A percentile compares a stretch with the other conserved stretches of the same genome.
Evolutionary conservation across 768 basidiomycete species (phyloP).

Genomic region (Suillus luteus): DNA sequence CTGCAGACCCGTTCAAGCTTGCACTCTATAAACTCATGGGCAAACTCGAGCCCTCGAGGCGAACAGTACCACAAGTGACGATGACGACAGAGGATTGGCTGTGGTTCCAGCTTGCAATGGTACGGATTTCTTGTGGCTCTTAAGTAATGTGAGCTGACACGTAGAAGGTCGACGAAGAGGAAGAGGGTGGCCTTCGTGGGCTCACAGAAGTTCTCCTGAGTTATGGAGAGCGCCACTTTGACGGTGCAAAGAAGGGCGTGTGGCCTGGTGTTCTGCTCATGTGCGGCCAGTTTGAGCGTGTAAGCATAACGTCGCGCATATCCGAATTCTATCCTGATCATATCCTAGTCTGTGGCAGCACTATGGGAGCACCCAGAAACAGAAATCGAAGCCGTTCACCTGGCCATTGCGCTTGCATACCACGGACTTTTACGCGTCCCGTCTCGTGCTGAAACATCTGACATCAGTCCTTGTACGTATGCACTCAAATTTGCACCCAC

Average conservation of each 20-base stretch:
- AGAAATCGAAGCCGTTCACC: slow-evolving; percentile 92
- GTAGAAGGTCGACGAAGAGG: slow-evolving; percentile 74
- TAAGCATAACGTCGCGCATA: slow-evolving; percentile 35
- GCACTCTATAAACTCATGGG: slow-evolving; percentile 96
- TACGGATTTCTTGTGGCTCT: slow-evolving; percentile 26
- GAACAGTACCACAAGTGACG: slow-evolving; percentile 83
- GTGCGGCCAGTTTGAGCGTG: slow-evolving; percentile 94
- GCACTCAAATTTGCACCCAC: not conserved
- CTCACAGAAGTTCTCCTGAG: slow-evolving; percentile 75
- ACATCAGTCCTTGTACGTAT: slow-evolving; percentile 76
- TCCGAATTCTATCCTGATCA: not conserved
- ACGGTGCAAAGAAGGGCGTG: slow-evolving; percentile 62
- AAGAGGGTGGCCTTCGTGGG: slow-evolving; percentile 71
- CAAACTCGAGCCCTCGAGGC: slow-evolving; percentile 78
- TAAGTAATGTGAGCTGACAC: slow-evolving; percentile 4
- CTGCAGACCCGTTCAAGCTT: slow-evolving; percentile 93
- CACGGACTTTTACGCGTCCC: slow-evolving; percentile 90
- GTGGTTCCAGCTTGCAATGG: slow-evolving; percentile 95
- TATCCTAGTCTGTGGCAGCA: slow-evolving; percentile 80
- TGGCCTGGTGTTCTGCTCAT: slow-evolving; percentile 87
- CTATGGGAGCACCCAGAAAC: slow-evolving; percentile 86
- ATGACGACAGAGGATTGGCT: slow-evolving; percentile 97
- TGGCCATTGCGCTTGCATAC: slow-evolving; percentile 89
- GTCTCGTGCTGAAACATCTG: slow-evolving; percentile 76
- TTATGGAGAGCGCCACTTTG: slow-evolving; percentile 83